These are phyloP conservation scores for Chaetomiaceae sp. DNA, from an alignment of 2,329 filamentous ascomycete species.

Conservation along the genomic window DNA sequence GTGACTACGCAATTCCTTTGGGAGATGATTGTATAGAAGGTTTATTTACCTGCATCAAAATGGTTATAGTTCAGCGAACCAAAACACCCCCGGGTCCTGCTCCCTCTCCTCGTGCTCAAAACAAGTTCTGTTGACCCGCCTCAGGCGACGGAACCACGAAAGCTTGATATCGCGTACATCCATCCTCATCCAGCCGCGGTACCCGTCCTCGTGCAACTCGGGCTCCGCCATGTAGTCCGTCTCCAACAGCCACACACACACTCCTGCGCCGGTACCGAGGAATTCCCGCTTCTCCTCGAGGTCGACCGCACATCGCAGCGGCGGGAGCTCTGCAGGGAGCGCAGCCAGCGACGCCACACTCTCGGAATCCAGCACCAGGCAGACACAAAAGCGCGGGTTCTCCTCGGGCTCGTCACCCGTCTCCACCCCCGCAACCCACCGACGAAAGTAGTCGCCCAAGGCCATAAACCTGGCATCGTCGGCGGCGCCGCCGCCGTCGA, in stretches of 20 bases:
- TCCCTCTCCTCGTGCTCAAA: too few species aligned
- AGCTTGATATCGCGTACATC: neutral
- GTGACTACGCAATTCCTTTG: neutral
- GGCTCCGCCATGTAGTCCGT: neutral
- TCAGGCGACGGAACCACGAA: neutral
- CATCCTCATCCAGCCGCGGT: conserved; percentile 2
- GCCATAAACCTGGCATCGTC: neutral
- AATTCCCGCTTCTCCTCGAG: neutral
- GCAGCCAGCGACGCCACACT: neutral
- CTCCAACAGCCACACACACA: conserved; percentile 1
- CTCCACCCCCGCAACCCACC: neutral
- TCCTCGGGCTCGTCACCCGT: neutral
- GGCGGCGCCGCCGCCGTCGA: neutral
- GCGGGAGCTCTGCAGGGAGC: neutral
- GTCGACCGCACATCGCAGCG: neutral
- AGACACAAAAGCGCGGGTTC: neutral
- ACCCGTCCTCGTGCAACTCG: neutral
- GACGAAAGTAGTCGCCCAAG: neutral
- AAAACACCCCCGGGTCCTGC: too few species aligned
- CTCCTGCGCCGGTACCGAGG: neutral
- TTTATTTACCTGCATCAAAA: too few species aligned
- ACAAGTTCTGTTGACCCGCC: neutral
- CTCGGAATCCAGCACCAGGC: neutral
- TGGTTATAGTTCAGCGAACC: too few species aligned
- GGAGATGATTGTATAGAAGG: too few species aligned